phyloP scores from a whole-genome alignment of 2,329 filamentous ascomycete genomes.

The Parastagonospora nodorum region DNA sequence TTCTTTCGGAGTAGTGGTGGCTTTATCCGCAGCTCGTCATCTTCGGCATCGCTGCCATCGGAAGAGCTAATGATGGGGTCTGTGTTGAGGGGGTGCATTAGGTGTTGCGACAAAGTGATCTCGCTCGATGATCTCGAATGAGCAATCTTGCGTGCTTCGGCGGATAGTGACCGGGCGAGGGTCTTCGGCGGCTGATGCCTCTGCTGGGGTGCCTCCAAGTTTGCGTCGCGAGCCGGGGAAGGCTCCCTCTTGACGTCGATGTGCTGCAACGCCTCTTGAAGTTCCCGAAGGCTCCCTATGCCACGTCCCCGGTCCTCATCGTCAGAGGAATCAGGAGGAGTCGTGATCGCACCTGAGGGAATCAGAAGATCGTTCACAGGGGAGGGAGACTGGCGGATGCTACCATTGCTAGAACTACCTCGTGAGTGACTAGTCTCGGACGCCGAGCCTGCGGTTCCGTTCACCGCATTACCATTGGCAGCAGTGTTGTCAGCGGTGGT shows the following conservation, averaged over 20 bases:
- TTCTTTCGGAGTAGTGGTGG: constrained; percentile 98
- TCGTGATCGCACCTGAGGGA: constrained; percentile 83
- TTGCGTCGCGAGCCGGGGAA: constrained; percentile 56
- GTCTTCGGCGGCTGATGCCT: constrained; percentile 21
- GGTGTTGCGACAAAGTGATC: constrained; percentile 55
- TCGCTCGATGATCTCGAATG: constrained; percentile 66
- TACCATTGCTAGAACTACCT: constrained; percentile 55
- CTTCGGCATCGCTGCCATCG: constrained; percentile 61
- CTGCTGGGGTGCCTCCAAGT: constrained; percentile 22
- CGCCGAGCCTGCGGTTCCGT: constrained; percentile 24
- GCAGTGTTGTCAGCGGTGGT: constrained; percentile 35
- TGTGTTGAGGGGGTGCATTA: constrained; percentile 49
- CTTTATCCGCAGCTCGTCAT: constrained; percentile 65
- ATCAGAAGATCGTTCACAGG: constrained; percentile 77
- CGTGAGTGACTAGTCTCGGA: constrained; percentile 28
- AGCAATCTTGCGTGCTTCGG: constrained; percentile 63
- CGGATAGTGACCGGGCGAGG: constrained; percentile 50
- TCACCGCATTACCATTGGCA: constrained; percentile 34
- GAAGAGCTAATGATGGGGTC: constrained; percentile 51
- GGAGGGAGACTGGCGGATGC: constrained; percentile 82
- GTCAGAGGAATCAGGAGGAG: constrained; percentile 89
- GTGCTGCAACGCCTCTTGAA: constrained; percentile 81
- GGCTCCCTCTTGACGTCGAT: constrained; percentile 70
- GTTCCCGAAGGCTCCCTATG: constrained; percentile 61
- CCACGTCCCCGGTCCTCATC: constrained; percentile 72